Percentiles rank a stretch among this genome's conserved stretches.
phyloP scores from a whole-genome alignment of 306 rosid species.

The Vachellia collinsii region DNA sequence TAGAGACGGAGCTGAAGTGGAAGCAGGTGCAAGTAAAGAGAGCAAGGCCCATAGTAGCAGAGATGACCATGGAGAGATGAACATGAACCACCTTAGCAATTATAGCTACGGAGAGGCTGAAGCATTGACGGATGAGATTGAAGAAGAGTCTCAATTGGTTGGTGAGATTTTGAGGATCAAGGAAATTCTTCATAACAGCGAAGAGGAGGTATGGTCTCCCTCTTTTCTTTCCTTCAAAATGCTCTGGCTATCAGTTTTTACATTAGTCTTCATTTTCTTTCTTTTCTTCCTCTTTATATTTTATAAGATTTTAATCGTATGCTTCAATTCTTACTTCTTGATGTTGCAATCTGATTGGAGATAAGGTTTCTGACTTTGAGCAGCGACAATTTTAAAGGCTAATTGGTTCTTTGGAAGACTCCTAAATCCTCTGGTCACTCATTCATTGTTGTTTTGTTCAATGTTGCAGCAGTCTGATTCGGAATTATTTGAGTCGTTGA shows the following conservation, averaged over 20 bases:
- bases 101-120: constrained; percentile 82
- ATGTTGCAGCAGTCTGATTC: constrained; percentile 64
- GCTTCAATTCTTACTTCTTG: constrained; percentile 14
- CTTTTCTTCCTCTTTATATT: not conserved
- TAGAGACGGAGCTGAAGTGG: constrained; percentile 51
- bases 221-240: not conserved
- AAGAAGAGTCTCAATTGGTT: constrained; percentile 61
- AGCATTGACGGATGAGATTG: constrained; percentile 93
- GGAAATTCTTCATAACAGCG: constrained; percentile 48
- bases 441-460: constrained; percentile 34
- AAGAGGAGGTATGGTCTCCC: constrained; percentile 51
- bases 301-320: not conserved
- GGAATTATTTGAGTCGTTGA: constrained; percentile 64
- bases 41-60: constrained; percentile 68
- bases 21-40: constrained; percentile 80
- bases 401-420: constrained; percentile 19
- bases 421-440: constrained; percentile 20
- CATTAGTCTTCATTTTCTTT: not conserved
- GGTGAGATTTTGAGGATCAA: constrained; percentile 81
- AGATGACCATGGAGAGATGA: constrained; percentile 57
- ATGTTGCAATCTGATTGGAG: constrained; percentile 24
- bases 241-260: not conserved
- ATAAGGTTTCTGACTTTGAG: not conserved
- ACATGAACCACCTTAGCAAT: constrained; percentile 55
- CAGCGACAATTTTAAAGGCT: constrained; percentile 1